A percentile compares a stretch with the other conserved stretches of the same genome.
phyloP scores from a whole-genome alignment of 768 basidiomycete genomes.

The Collybiopsis confluens region DNA sequence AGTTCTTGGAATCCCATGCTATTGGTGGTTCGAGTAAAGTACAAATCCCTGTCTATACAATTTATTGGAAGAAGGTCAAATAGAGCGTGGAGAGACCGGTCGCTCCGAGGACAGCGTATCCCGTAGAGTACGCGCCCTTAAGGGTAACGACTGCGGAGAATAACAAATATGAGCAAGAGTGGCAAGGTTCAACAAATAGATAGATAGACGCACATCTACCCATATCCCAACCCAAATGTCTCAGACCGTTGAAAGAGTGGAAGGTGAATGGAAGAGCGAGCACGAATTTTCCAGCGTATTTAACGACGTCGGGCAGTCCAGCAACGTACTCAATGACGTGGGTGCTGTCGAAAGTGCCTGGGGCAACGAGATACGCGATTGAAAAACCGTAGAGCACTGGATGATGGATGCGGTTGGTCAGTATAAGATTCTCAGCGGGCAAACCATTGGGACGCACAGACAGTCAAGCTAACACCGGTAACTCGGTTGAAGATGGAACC shows the following conservation, averaged over 20 bases:
- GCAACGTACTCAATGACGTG: constrained; percentile 53
- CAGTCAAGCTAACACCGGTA: constrained; percentile 79
- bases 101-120: constrained; percentile 11
- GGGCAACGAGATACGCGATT: constrained; percentile 60
- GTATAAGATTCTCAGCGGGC: not conserved
- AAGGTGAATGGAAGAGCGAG: constrained; percentile 67
- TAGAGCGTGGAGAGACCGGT: constrained; percentile 4
- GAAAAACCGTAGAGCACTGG: constrained; percentile 65
- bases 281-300: constrained; percentile 50
- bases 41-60: not conserved
- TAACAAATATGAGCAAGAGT: too few relatives aligned
- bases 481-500: constrained; percentile 82
- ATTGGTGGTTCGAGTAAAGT: not conserved
- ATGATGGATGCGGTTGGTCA: constrained; percentile 71
- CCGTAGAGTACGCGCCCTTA: constrained; percentile 9
- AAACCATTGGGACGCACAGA: constrained; percentile 58
- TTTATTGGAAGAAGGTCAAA: constrained; percentile 5
- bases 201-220: constrained; percentile 51
- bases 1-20: not conserved
- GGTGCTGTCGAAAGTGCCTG: constrained; percentile 55
- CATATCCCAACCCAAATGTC: constrained; percentile 68
- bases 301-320: constrained; percentile 52
- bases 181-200: not conserved
- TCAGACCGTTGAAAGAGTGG: constrained; percentile 67
- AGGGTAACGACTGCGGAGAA: constrained; percentile 9